Conservation (phyloP, 2,329 filamentous ascomycete genomes). For the Colletotrichum sp. region DNA sequence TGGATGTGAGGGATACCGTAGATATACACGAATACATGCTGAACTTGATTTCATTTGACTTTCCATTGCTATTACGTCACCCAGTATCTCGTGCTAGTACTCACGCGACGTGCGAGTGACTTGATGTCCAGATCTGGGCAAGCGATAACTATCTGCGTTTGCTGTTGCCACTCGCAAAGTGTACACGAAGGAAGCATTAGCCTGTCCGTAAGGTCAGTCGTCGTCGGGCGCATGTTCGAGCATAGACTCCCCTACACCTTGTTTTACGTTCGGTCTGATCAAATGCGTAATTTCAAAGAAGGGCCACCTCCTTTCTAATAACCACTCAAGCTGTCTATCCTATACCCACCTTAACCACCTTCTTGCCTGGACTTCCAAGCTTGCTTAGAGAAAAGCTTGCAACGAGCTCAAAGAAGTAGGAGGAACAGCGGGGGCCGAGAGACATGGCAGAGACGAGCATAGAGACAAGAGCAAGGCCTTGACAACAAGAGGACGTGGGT, state of each 20-base stretch:
- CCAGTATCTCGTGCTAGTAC: not conserved
- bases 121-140: not conserved
- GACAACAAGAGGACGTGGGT: not conserved
- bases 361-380: not conserved
- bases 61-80: not conserved
- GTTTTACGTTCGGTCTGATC: not conserved
- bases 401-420: not conserved
- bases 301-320: not conserved
- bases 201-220: not conserved
- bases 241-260: not conserved
- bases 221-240: not conserved
- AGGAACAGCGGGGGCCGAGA: not conserved
- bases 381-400: not conserved
- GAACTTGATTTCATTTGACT: not conserved
- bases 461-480: not conserved
- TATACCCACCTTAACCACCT: not conserved
- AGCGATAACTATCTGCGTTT: not conserved
- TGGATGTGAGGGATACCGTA: not conserved
- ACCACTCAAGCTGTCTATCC: not conserved
- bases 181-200: not conserved
- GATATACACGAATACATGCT: not conserved
- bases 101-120: not conserved
- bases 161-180: not conserved
- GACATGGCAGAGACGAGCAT: not conserved
- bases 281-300: not conserved